Conservation (phyloP, 1,139 yeast species). For the Geotrichum carabidarum region DNA sequence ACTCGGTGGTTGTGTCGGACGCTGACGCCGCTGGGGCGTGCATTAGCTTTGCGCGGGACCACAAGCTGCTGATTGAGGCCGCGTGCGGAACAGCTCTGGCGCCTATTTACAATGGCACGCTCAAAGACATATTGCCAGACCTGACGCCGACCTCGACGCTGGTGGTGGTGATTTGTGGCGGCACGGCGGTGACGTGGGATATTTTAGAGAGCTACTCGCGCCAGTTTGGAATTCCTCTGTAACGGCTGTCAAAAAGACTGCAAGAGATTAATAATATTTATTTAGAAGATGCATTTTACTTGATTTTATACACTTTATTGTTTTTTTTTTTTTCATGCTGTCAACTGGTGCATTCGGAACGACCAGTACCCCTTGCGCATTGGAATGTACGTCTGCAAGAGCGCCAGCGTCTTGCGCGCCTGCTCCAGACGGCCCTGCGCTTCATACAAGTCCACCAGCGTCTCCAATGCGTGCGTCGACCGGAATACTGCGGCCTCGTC, state of each 20-base stretch:
- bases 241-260: neutral
- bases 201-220: conserved; percentile 30
- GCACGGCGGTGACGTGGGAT: conserved; percentile 32
- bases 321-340: neutral
- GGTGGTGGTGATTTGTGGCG: conserved; percentile 37
- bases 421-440: conserved; percentile 33
- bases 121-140: conserved; percentile 29
- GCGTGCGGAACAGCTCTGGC: conserved; percentile 72
- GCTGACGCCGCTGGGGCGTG: conserved; percentile 42
- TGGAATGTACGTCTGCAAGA: conserved; percentile 57
- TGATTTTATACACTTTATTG: neutral
- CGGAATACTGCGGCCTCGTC: conserved; percentile 30
- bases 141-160: conserved; percentile 28
- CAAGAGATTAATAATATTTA: neutral
- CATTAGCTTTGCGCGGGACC: conserved; percentile 48
- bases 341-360: conserved; percentile 22
- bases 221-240: conserved; percentile 23
- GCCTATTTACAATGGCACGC: conserved; percentile 41
- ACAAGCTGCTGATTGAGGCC: conserved; percentile 57
- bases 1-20: conserved; percentile 50
- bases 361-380: conserved; percentile 67
- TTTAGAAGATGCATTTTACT: neutral
- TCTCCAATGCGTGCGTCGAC: conserved; percentile 65
- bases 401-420: conserved; percentile 45
- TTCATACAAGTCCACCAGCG: conserved; percentile 50